Evolutionary conservation across 495 filamentous ascomycete genomes (phyloP).

Genomic region (Tuber brumale): DNA sequence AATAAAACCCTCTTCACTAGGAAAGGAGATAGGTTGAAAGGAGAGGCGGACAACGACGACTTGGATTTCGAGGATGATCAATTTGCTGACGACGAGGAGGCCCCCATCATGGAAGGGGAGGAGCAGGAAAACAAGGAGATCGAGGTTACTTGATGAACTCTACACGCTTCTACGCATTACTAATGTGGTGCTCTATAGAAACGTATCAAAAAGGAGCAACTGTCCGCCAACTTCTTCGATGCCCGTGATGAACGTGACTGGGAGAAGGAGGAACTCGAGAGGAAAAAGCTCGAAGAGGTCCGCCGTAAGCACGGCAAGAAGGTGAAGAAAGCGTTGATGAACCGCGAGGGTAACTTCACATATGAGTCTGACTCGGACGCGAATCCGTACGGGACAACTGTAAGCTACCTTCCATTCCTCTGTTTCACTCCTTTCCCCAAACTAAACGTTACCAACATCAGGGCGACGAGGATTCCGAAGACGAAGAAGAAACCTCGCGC

Average conservation of each 20-base stretch:
- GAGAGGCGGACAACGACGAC: conserved; percentile 52
- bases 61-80: conserved; percentile 60
- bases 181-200: conserved; percentile 39
- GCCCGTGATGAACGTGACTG: conserved; percentile 78
- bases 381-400: conserved; percentile 62
- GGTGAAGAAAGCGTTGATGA: conserved; percentile 69
- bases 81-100: conserved; percentile 86
- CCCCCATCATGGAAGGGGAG: conserved; percentile 68
- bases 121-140: conserved; percentile 86
- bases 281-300: conserved; percentile 61
- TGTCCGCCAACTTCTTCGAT: conserved; percentile 79
- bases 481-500: conserved; percentile 45
- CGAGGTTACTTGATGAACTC: conserved; percentile 46
- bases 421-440: not conserved
- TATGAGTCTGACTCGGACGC: conserved; percentile 69
- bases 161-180: conserved; percentile 9
- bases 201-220: conserved; percentile 77
- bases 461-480: conserved; percentile 47
- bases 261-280: conserved; percentile 66
- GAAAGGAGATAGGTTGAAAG: conserved; percentile 42
- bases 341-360: conserved; percentile 74
- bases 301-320: conserved; percentile 64
- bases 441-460: conserved; percentile 14
- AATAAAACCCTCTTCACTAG: conserved; percentile 28
- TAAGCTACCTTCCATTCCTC: conserved; percentile 10